Percentiles rank a stretch among this genome's conserved stretches.
Conservation (phyloP, 1,139 yeast genomes). For the Diutina rugosa region DNA sequence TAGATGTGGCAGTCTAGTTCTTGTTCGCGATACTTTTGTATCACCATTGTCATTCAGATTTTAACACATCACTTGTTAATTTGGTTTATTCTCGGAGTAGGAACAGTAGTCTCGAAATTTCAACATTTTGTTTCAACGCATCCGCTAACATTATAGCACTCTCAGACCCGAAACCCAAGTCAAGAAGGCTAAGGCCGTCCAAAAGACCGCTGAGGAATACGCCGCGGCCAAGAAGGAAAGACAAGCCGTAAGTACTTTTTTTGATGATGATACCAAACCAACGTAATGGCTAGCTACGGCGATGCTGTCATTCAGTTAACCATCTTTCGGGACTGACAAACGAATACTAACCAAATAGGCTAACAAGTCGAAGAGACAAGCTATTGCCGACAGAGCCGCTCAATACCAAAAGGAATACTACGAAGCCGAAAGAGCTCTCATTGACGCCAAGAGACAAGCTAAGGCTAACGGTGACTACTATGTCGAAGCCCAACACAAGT, state of each 20-base stretch:
- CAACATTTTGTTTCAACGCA: constrained; percentile 4
- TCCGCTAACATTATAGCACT: constrained; percentile 30
- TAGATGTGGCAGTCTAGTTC: constrained; percentile 3
- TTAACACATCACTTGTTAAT: neutral
- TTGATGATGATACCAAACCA: constrained; percentile 53
- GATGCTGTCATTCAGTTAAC: constrained; percentile 91
- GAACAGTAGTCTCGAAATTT: neutral
- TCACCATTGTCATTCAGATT: neutral
- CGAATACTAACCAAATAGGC: constrained; percentile 43
- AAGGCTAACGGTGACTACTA: constrained; percentile 93
- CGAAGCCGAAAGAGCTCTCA: constrained; percentile 86
- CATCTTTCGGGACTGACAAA: constrained; percentile 99
- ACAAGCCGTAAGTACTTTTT: constrained; percentile 68
- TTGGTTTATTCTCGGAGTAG: neutral
- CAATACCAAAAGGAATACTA: constrained; percentile 96
- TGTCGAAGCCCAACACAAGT: constrained; percentile 95
- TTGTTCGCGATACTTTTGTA: neutral
- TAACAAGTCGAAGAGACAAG: constrained; percentile 86
- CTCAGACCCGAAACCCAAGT: constrained; percentile 85
- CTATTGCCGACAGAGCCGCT: constrained; percentile 95
- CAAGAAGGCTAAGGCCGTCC: constrained; percentile 88
- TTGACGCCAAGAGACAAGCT: constrained; percentile 92
- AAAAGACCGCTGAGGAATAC: constrained; percentile 76
- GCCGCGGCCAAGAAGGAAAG: constrained; percentile 81
- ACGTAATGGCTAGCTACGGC: constrained; percentile 72